phyloP scores from a whole-genome alignment of 371 early-diverging fungal species.

The Dichotomocladium elegans region DNA sequence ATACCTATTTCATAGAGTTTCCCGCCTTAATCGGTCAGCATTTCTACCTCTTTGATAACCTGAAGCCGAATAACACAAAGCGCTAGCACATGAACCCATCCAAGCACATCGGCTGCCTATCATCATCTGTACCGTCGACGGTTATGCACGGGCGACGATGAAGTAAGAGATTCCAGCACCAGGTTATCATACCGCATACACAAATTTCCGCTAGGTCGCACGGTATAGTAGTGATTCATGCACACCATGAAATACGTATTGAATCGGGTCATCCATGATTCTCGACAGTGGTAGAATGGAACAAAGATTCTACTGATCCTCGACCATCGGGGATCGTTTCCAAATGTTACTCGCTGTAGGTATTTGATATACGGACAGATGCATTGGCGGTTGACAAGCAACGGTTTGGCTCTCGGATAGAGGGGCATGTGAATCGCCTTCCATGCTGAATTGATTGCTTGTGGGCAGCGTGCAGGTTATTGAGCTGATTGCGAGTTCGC shows the following conservation, averaged over 20 bases:
- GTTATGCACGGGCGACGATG: constrained; percentile 18
- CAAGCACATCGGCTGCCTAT: constrained; percentile 14
- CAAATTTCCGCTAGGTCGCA: constrained; percentile 14
- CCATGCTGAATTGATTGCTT: too few species aligned
- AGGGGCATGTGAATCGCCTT: neutral
- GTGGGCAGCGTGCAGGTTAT: too few species aligned
- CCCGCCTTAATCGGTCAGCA: neutral
- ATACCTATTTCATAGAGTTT: constrained; percentile 6
- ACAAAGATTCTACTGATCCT: constrained; percentile 2
- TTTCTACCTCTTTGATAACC: constrained; percentile 13
- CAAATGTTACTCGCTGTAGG: neutral
- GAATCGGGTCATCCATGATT: constrained; percentile 19
- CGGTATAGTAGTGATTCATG: constrained; percentile 34
- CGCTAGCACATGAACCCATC: constrained; percentile 23
- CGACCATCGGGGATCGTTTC: too few species aligned
- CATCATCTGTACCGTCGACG: neutral
- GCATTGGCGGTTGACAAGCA: too few species aligned
- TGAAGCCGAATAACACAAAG: constrained; percentile 25
- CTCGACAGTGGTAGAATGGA: constrained; percentile 6
- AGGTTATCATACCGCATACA: constrained; percentile 18
- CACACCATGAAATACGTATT: constrained; percentile 16
- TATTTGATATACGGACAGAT: too few species aligned
- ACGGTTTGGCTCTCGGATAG: too few species aligned
- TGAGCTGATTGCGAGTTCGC: too few species aligned
- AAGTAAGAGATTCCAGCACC: constrained; percentile 25